These are phyloP conservation scores for Mycena vitilis DNA, from an alignment of 768 basidiomycete genomes.

Conservation along the genomic window DNA sequence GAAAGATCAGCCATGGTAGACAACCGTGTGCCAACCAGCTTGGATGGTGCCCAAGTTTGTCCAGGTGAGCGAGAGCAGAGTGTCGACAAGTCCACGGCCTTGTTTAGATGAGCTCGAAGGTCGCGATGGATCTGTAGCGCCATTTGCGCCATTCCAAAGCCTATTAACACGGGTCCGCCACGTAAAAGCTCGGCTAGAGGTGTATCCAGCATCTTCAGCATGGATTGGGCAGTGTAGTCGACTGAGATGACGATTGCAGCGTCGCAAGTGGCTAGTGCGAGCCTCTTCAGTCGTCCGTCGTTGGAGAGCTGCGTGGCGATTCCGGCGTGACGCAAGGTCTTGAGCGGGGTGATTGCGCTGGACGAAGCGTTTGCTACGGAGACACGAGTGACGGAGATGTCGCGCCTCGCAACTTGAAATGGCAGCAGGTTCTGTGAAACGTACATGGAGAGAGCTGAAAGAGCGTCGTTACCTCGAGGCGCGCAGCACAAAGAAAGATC, in stretches of 20 bases:
- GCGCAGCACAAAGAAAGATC: too few relatives aligned
- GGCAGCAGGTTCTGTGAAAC: slow-evolving; percentile 22
- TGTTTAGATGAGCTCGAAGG: slow-evolving; percentile 1
- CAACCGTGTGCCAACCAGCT: slow-evolving; percentile 12
- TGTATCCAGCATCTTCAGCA: neutral
- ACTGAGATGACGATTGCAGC: slow-evolving; percentile 5
- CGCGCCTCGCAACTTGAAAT: slow-evolving; percentile 8
- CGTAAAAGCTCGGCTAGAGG: slow-evolving; percentile 3
- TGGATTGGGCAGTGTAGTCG: slow-evolving; percentile 8
- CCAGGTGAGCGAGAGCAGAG: slow-evolving; percentile 20
- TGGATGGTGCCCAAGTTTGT: slow-evolving; percentile 21
- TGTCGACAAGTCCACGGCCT: slow-evolving; percentile 16
- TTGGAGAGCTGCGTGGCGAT: slow-evolving; percentile 19
- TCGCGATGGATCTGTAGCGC: slow-evolving; percentile 23
- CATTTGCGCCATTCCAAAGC: slow-evolving; percentile 16
- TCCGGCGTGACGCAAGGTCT: slow-evolving; percentile 1
- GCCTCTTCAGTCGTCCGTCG: slow-evolving; percentile 16
- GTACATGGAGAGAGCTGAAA: slow-evolving; percentile 14
- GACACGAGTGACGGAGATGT: slow-evolving; percentile 20
- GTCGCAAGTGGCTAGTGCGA: slow-evolving; percentile 17
- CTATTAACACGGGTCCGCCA: slow-evolving; percentile 14
- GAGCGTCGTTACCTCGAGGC: neutral
- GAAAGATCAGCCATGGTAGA: neutral
- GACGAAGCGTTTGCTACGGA: slow-evolving; percentile 5
- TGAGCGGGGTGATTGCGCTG: neutral